Percentiles rank a stretch among this genome's conserved stretches.
Conservation (phyloP, 1,139 yeast genomes). For the Lodderomyces parapsilosis region DNA sequence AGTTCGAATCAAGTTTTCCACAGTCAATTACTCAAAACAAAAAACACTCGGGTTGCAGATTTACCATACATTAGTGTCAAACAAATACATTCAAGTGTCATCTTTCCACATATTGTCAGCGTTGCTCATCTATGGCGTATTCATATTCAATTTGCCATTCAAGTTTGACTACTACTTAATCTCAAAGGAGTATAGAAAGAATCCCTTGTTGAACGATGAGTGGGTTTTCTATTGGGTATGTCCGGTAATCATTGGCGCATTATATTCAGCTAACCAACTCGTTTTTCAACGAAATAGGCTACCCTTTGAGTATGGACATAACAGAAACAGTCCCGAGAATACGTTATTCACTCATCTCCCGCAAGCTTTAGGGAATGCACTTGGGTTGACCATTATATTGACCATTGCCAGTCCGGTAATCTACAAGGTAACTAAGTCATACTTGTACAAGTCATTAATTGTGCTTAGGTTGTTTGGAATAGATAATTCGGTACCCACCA, state of each 20-base stretch:
- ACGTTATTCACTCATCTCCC: constrained; percentile 30
- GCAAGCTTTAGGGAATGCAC: constrained; percentile 34
- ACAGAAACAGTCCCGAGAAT: constrained; percentile 40
- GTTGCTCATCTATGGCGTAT: constrained; percentile 27
- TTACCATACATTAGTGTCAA: constrained; percentile 44
- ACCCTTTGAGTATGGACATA: constrained; percentile 46
- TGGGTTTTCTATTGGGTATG: constrained; percentile 51
- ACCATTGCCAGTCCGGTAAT: constrained; percentile 42
- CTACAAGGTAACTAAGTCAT: constrained; percentile 43
- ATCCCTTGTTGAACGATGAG: constrained; percentile 61
- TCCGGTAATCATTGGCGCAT: constrained; percentile 25
- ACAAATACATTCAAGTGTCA: constrained; percentile 34
- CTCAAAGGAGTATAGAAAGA: constrained; percentile 49
- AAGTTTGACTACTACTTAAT: constrained; percentile 31
- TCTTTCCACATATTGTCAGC: constrained; percentile 42
- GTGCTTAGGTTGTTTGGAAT: constrained; percentile 29
- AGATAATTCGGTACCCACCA: constrained; percentile 32
- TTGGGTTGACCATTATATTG: constrained; percentile 30
- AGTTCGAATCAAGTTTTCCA: constrained; percentile 49
- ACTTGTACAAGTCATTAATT: constrained; percentile 42
- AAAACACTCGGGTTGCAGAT: constrained; percentile 51
- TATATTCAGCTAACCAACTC: constrained; percentile 55
- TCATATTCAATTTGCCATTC: constrained; percentile 28
- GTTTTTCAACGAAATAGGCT: constrained; percentile 62
- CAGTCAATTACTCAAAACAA: constrained; percentile 50